Conservation (phyloP, 108 stramenopile genomes). For the Nitzschia sp. region DNA sequence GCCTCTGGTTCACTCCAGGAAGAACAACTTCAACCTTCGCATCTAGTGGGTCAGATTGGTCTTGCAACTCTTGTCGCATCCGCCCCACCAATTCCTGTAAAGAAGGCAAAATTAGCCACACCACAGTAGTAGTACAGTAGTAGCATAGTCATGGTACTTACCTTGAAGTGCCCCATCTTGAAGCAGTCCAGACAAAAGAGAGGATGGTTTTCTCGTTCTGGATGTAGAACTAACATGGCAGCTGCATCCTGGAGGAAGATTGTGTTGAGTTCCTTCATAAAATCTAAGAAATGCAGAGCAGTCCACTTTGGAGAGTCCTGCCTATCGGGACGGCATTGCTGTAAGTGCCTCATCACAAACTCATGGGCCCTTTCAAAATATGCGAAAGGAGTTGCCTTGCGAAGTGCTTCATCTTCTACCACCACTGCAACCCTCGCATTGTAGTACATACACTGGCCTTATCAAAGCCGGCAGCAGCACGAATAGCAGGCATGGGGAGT, state of each 20-base stretch:
- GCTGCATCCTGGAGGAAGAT: slow-evolving; percentile 7
- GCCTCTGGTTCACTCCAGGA: slow-evolving; percentile 4
- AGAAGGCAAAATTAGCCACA: neutral
- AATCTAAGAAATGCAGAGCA: neutral
- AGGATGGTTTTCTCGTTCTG: neutral
- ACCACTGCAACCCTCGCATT: slow-evolving; percentile 3
- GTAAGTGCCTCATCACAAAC: neutral
- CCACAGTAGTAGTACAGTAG: neutral
- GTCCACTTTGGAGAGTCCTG: neutral
- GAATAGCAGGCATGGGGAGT: slow-evolving; percentile 8
- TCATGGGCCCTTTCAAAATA: too few relatives aligned
- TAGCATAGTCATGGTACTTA: neutral
- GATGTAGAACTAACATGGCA: neutral
- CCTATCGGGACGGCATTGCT: neutral
- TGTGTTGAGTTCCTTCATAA: neutral
- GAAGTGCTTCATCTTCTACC: neutral
- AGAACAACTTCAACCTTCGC: neutral
- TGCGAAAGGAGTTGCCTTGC: neutral
- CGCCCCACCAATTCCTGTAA: neutral
- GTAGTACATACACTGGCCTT: neutral
- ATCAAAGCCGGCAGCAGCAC: neutral
- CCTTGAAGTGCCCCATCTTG: neutral
- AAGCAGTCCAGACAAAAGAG: neutral
- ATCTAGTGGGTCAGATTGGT: neutral
- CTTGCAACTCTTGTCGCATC: neutral